Conservation (phyloP, 306 rosid species). For the Dalbergia cultrata region DNA sequence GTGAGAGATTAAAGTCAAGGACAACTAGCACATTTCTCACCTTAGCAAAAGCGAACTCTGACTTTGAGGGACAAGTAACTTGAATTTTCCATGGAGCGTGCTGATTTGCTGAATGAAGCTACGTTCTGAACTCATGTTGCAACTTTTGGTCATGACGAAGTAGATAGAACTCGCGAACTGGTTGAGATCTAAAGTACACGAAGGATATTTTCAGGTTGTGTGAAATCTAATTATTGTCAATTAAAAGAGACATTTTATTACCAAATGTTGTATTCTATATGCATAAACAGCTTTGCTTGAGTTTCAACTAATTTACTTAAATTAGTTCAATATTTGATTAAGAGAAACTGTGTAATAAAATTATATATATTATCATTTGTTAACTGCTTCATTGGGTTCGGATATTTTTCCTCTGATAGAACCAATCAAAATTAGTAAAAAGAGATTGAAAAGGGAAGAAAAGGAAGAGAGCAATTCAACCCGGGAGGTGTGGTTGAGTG, state of each 20-base stretch:
- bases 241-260: neutral
- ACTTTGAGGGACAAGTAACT: neutral
- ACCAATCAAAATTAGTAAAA: too few species aligned
- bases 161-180: neutral
- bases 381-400: too few species aligned
- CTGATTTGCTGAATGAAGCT: neutral
- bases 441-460: too few species aligned
- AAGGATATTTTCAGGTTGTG: neutral
- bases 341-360: too few species aligned
- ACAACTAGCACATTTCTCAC: slow-evolving; percentile 5
- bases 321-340: neutral
- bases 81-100: neutral
- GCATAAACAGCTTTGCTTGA: neutral
- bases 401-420: too few species aligned
- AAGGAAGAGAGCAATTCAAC: too few species aligned
- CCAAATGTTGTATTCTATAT: neutral
- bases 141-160: slow-evolving; percentile 2
- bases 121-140: slow-evolving; percentile 17
- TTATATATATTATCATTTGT: too few species aligned
- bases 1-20: neutral
- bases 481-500: too few species aligned
- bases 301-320: neutral
- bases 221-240: neutral
- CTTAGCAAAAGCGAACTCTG: neutral
- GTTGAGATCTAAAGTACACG: neutral